Base-by-base conservation (phyloP, 2,329 filamentous ascomycete species). In the Myrmaecium sp. region DNA sequence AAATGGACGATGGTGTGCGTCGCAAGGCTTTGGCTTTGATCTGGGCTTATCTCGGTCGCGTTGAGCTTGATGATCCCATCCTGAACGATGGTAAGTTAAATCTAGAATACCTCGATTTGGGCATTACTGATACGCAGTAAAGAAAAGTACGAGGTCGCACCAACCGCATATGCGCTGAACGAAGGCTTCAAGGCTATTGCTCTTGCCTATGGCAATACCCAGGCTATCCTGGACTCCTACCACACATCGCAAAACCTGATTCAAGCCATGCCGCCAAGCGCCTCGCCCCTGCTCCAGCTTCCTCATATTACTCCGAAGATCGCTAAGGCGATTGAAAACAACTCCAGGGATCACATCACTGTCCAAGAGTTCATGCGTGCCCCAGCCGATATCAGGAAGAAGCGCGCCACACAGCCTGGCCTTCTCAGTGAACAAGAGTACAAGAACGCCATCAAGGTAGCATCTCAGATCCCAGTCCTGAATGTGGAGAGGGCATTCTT, bases 401-500 rank as follows among this genome's bases (percentile, higher is more conserved):
- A 65, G 32, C 62, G 84, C 20, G 71, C 74, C 12, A 67, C 89
- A 23, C 74, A 75, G 36, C 62, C 72, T 30, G 62, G 62, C 21
- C 72, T 86, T 21, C 58, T 98, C 19, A 74, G 66, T 4, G 74
- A 82, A 38, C 54, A 68, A 33, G 71, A 94, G 50, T 93, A 93
- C 54, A 60, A 69, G 36, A 66, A 74, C 21, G 78, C 77, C 19
- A 63, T 93, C 33, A 55, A 57, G 24, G 76, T 94, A 16, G 84
- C 83, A 15, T 71, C 72, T 40, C 81, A 94, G 54, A 64, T 98
- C 15, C 89, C 89, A 2, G 69, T 72, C 36, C 64, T 98, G 29
- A 69, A 78, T 31, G 72, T 98, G 7, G 81, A 82, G 44, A 91
- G 83, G 57, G 81, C 83, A 5, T 98, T 93, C 57, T 98, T 98